Evolutionary conservation across 805 yeast genomes (phyloP).

Genomic region (Limtongozyma cylindracea): DNA sequence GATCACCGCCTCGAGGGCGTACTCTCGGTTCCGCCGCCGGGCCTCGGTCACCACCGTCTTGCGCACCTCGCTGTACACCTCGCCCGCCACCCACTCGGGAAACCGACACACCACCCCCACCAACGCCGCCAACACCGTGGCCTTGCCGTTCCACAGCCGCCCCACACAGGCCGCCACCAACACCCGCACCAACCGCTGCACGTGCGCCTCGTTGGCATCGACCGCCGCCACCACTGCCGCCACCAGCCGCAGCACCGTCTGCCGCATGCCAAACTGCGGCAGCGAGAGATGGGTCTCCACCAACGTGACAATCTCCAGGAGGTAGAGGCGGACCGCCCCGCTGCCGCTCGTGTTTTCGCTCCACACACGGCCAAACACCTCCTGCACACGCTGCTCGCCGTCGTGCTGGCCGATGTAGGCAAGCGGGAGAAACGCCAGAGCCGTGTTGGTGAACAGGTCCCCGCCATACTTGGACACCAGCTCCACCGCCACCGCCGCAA

Average conservation of each 20-base stretch:
- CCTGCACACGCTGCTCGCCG: slow-evolving; percentile 15
- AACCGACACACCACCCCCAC: slow-evolving; percentile 23
- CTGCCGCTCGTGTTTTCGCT: slow-evolving; percentile 47
- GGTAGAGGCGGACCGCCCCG: slow-evolving; percentile 42
- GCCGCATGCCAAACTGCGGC: slow-evolving; percentile 35
- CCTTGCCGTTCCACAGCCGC: slow-evolving; percentile 79
- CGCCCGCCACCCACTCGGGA: slow-evolving; percentile 7
- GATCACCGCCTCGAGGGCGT: slow-evolving; percentile 29
- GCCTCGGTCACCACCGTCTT: slow-evolving; percentile 31
- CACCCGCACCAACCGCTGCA: slow-evolving; percentile 11
- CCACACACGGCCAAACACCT: slow-evolving; percentile 44
- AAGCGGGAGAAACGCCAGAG: slow-evolving; percentile 48
- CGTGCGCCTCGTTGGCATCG: too few relatives aligned
- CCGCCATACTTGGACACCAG: slow-evolving; percentile 44
- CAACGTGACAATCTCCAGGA: slow-evolving; percentile 36
- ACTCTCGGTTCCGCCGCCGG: slow-evolving; percentile 35
- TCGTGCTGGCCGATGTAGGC: slow-evolving; percentile 62
- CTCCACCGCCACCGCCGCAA: slow-evolving; percentile 37
- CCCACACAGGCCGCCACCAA: slow-evolving; percentile 43
- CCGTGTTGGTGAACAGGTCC: slow-evolving; percentile 34
- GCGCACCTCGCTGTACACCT: slow-evolving; percentile 11
- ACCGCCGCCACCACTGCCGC: slow-evolving; percentile 13
- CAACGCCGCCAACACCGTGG: slow-evolving; percentile 42
- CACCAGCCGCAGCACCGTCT: slow-evolving; percentile 42
- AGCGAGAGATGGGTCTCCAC: slow-evolving; percentile 25